phyloP scores from a whole-genome alignment of 2,329 filamentous ascomycete species.

The Aspergillus fijiensis region DNA sequence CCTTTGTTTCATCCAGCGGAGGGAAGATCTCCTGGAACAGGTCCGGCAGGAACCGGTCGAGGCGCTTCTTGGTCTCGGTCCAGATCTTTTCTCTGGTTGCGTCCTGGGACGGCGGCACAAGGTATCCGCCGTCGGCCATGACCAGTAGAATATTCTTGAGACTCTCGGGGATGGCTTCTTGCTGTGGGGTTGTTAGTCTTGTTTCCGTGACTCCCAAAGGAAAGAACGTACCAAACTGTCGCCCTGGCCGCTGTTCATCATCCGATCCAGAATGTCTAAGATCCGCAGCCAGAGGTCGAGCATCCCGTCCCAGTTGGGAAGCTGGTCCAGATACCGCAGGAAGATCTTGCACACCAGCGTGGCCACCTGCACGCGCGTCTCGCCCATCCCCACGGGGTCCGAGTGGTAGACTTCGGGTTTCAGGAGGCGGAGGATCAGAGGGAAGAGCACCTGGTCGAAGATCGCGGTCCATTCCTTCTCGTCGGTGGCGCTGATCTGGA shows the following conservation, averaged over 20 bases:
- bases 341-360: slow-evolving; percentile 94
- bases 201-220: neutral
- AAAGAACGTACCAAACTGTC: slow-evolving; percentile 67
- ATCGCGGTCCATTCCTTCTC: slow-evolving; percentile 94
- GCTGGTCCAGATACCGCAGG: slow-evolving; percentile 82
- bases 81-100: slow-evolving; percentile 55
- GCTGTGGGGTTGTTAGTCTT: slow-evolving; percentile 49
- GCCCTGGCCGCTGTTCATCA: slow-evolving; percentile 93
- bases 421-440: slow-evolving; percentile 78
- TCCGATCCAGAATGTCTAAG: slow-evolving; percentile 87
- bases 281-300: slow-evolving; percentile 89
- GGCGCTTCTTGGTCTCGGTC: slow-evolving; percentile 60
- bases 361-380: slow-evolving; percentile 87
- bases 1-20: slow-evolving; percentile 2
- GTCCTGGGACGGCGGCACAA: slow-evolving; percentile 65
- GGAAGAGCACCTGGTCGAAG: slow-evolving; percentile 90
- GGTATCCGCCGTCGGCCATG: slow-evolving; percentile 84
- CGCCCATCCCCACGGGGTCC: slow-evolving; percentile 89
- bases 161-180: slow-evolving; percentile 92
- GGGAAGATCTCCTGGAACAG: slow-evolving; percentile 61
- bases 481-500: slow-evolving; percentile 76
- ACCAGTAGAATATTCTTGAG: slow-evolving; percentile 95
- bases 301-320: slow-evolving; percentile 85
- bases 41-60: slow-evolving; percentile 61
- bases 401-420: slow-evolving; percentile 94